Base-by-base conservation (phyloP, 2,329 filamentous ascomycete species). In the Parafenestella ontariensis region DNA sequence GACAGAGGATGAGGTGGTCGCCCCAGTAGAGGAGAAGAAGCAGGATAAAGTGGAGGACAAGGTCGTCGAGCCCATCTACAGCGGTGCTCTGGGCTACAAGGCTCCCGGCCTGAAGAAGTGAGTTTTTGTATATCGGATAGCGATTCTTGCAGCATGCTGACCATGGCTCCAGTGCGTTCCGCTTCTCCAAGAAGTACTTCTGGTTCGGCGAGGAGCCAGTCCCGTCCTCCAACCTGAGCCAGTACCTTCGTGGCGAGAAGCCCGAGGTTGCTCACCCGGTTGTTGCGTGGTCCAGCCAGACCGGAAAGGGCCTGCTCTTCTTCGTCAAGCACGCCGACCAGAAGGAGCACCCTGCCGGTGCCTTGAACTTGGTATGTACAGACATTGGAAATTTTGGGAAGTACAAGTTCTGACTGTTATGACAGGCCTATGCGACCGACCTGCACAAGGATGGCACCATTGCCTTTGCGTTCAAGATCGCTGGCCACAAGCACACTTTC, bases 301-400 rank as follows among this genome's bases (percentile, higher is more conserved):
- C 94, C 55, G 94, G 94, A 77, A 96, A 96, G 84, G 95, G 95
- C 73, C 89, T 98, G 18, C 83, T 98, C 37, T 96, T 96, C 85
- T 90, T 91, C 79, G 89, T 89, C 79, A 92, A 94, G 87, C 88
- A 91, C 78, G 82, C 85, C 47, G 85, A 87, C 71, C 90, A 96
- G 80, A 96, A 96, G 87, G 82, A 86, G 63, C 84, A 85, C 56
- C 93, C 94, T 57, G 83, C 87, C 66, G 89, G 91, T 71, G 88
- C 95, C 69, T 89, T 98, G 77, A 91, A 91, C 79, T 81, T 97
- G 76, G 92, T 96, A 85, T 73, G 90, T 76, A 50, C 54, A 15
- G 13, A 49, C 28, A 28, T 17, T 18, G 26, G 28, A 29, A 21
- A 41, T 24, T 18, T n/a, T 17, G 7, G 15, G 17, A 20, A 29